Evolutionary conservation across 176 grass and related monocot species (phyloP).

Genomic region (Raddia distichophylla): DNA sequence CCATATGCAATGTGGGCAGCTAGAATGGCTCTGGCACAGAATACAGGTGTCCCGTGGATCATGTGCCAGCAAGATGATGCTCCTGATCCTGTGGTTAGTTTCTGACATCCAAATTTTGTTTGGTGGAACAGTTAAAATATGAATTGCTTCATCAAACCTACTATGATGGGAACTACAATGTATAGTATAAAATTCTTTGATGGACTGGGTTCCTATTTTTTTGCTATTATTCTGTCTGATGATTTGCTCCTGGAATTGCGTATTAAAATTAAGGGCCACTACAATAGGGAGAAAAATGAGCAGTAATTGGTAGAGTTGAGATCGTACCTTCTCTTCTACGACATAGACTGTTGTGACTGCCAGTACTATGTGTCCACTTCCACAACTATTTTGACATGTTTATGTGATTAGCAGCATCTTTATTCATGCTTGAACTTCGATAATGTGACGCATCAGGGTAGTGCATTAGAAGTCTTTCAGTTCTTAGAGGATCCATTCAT

Average conservation of each 20-base stretch:
- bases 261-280: neutral
- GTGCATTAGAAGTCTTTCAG: neutral
- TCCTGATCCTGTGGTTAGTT: slow-evolving; percentile 80
- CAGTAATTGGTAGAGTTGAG: neutral
- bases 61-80: slow-evolving; percentile 94
- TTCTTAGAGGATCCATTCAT: slow-evolving; percentile 21
- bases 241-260: neutral
- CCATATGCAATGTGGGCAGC: slow-evolving; percentile 88
- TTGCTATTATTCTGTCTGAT: neutral
- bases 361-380: neutral
- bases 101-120: slow-evolving; percentile 1
- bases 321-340: neutral
- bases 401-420: slow-evolving; percentile 5
- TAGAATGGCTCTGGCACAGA: slow-evolving; percentile 82
- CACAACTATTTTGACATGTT: neutral
- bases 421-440: neutral
- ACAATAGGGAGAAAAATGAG: neutral
- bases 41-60: slow-evolving; percentile 88
- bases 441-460: neutral
- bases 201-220: neutral
- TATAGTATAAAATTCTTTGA: neutral
- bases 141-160: neutral
- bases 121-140: neutral
- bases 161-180: neutral
- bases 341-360: neutral